Percentiles rank a stretch among this genome's conserved stretches.
Conservation (phyloP, 768 basidiomycete genomes). For the Trametes maxima region DNA sequence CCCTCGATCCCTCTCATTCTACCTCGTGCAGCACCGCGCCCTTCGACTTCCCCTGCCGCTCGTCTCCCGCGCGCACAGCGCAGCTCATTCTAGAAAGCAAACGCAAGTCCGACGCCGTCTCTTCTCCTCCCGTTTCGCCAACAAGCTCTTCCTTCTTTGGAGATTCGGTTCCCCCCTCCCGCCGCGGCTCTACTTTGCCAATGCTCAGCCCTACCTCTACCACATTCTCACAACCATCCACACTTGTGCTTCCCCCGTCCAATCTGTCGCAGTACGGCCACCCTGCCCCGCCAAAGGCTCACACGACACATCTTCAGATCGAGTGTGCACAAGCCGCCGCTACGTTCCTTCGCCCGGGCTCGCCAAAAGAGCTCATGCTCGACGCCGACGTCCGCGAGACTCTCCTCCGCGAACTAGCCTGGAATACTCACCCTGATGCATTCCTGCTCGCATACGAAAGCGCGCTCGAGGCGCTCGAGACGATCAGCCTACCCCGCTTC, state of each 20-base stretch:
- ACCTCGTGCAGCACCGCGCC: neutral
- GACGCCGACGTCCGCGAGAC: slow-evolving; percentile 32
- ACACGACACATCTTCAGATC: slow-evolving; percentile 28
- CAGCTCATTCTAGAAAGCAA: slow-evolving; percentile 8
- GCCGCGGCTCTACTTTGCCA: neutral
- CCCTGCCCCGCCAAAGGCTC: neutral
- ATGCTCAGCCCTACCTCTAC: neutral
- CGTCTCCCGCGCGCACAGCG: slow-evolving; percentile 18
- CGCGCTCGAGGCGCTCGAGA: slow-evolving; percentile 36
- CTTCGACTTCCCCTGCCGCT: slow-evolving; percentile 13
- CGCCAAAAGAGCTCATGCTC: slow-evolving; percentile 27
- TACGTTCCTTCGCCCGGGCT: slow-evolving; percentile 29
- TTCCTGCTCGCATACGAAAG: slow-evolving; percentile 40
- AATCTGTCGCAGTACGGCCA: neutral
- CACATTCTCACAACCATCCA: neutral
- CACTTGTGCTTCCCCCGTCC: neutral
- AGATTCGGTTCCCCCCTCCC: neutral
- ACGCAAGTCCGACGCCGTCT: neutral
- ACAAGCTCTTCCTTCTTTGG: slow-evolving; percentile 6
- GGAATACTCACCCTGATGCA: slow-evolving; percentile 40
- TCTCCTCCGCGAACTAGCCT: slow-evolving; percentile 32
- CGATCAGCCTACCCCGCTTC: slow-evolving; percentile 36
- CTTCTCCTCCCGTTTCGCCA: neutral
- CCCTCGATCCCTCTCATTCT: slow-evolving; percentile 11
- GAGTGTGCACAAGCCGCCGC: slow-evolving; percentile 30